Evolutionary conservation across 192 early-diverging fungal species (phyloP), one percentile per base, ranked within the genome.

Genomic region (Coemansia sp.): DNA sequence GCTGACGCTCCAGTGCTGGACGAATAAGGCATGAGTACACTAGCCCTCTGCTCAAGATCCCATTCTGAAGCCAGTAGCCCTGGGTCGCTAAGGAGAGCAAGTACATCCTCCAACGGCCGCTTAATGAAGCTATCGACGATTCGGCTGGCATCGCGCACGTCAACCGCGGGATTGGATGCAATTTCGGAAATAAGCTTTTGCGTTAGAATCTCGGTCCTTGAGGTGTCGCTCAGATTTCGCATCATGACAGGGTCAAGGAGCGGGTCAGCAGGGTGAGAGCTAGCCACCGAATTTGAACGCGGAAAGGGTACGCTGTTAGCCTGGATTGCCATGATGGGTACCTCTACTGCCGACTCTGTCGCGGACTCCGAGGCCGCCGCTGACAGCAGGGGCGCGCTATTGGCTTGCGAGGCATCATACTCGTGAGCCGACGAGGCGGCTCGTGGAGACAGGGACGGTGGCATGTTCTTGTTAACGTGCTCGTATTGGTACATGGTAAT

Each of bases 401-500:
- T 36, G 68, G 44, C 22, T 15, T 64, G 49, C 36, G 64, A 29
- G 7, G 7, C 34, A n/a, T 52, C 44, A 5, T n/a, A 29, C 44
- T 15, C 39, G 18, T 18, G 65, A 16, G 22, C 49, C 31, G 55
- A 46, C 31, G 71, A 53, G n/a, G 60, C 49, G 2, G 33, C 66
- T 38, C 47, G 31, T 33, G 64, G 55, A 20, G 62, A 41, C 33
- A 29, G 43, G 3, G 61, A 58, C 5, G 8, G 22, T n/a, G 62
- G 36, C 22, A n/a, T 29, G 41, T 73, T 43, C 69, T 75, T 84
- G 62, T 76, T 79, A 52, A 84, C 81, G 18, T 84, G 77, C 74
- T 84, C 81, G 50, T 84, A 84, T 70, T 79, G 81, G 44, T 84
- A 84, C 68, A 86, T 62, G 36, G 75, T 80, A 57, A 86, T 80